Percentiles rank a stretch among this genome's conserved stretches.
Conservation (phyloP, 169 alveolate species). For the Eimeria tenella region DNA sequence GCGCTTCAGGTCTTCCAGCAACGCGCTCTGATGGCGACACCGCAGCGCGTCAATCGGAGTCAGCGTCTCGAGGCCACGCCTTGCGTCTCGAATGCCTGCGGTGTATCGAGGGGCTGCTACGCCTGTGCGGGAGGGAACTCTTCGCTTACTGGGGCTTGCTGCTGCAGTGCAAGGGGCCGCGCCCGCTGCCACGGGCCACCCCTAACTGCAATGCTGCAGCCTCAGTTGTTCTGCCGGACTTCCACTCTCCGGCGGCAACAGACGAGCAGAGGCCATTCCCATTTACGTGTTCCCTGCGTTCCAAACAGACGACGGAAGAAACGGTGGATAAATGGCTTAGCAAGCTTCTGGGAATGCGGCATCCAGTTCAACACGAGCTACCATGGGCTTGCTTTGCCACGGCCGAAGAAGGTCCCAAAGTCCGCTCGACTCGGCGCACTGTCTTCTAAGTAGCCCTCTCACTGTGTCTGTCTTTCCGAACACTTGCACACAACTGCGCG, state of each 20-base stretch:
- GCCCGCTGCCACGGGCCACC: background rate
- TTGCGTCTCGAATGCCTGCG: constrained; percentile 51
- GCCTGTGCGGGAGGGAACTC: constrained; percentile 54
- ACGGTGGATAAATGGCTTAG: constrained; percentile 14
- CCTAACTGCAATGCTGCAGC: constrained; percentile 1
- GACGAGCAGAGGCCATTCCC: background rate
- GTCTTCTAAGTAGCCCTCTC: no score
- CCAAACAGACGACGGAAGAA: background rate
- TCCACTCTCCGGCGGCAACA: background rate
- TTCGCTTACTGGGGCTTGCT: constrained; percentile 58
- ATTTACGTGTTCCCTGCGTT: background rate
- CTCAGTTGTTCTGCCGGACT: background rate
- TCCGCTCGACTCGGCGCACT: background rate
- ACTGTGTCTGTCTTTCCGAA: background rate
- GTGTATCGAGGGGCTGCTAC: constrained; percentile 62
- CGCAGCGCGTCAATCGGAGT: background rate
- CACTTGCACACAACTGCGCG: no score
- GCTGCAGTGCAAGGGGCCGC: constrained; percentile 38
- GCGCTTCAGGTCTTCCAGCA: background rate
- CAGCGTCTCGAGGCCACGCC: background rate
- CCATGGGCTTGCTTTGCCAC: constrained; percentile 35
- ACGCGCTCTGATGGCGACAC: background rate
- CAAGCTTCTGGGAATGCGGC: constrained; percentile 42
- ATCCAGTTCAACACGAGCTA: constrained; percentile 37
- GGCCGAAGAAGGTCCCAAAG: constrained; percentile 29